A percentile compares a stretch with the other conserved stretches of the same genome.
Evolutionary conservation across 2,329 filamentous ascomycete genomes (phyloP).

Genomic region (Curvularia lunata): DNA sequence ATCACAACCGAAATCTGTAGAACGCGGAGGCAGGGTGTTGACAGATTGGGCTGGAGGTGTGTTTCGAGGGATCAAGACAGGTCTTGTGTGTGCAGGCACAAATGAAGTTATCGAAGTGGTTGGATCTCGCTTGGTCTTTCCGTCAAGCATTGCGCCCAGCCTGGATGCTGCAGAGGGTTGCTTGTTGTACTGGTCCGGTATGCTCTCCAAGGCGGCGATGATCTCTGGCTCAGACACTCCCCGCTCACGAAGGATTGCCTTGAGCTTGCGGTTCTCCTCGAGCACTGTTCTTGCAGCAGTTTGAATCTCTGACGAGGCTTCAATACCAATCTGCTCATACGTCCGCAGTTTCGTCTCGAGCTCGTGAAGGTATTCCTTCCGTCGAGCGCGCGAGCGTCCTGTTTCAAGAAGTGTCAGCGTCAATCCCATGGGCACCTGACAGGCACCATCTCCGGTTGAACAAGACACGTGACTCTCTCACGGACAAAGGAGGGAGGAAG

Average conservation of each 20-base stretch:
- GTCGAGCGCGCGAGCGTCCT: constrained; percentile 72
- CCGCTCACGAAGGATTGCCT: constrained; percentile 63
- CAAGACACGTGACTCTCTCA: background rate
- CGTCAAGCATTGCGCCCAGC: constrained; percentile 42
- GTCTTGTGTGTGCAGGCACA: constrained; percentile 20
- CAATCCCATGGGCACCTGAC: background rate
- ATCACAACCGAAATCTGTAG: constrained; percentile 33
- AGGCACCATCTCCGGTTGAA: background rate
- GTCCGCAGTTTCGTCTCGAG: constrained; percentile 68
- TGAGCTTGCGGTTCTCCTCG: constrained; percentile 71
- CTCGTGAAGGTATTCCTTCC: constrained; percentile 75
- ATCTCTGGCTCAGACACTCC: constrained; percentile 66
- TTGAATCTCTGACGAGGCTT: constrained; percentile 75
- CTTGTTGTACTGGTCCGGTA: constrained; percentile 35
- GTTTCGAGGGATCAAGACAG: constrained; percentile 24
- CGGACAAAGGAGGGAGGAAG: background rate
- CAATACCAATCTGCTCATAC: constrained; percentile 69
- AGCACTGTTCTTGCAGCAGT: constrained; percentile 70
- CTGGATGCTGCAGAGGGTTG: constrained; percentile 36
- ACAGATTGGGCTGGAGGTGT: constrained; percentile 30
- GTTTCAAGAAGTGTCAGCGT: constrained; percentile 15
- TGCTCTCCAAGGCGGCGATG: constrained; percentile 33
- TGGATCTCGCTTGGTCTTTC: constrained; percentile 33
- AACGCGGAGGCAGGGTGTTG: constrained; percentile 29
- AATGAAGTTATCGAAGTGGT: constrained; percentile 30